Conservation (phyloP, 768 basidiomycete genomes). For the Cystobasidium ongulense region DNA sequence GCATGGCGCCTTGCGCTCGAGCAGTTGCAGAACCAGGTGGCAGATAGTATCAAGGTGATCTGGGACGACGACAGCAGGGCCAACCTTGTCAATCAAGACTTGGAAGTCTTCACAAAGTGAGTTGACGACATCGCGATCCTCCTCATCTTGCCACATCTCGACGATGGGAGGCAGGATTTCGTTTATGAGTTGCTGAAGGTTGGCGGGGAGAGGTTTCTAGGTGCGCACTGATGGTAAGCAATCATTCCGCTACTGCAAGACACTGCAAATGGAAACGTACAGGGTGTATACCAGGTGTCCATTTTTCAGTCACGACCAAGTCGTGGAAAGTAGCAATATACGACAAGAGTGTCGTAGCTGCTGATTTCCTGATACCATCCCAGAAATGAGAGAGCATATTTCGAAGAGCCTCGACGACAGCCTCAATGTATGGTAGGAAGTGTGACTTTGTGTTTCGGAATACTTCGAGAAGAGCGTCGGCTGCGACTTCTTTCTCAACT, state of each 20-base stretch:
- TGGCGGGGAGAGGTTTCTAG: slow-evolving; percentile 45
- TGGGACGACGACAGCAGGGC: slow-evolving; percentile 68
- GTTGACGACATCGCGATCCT: slow-evolving; percentile 87
- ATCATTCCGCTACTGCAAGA: slow-evolving; percentile 41
- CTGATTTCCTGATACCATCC: slow-evolving; percentile 92
- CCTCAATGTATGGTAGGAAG: slow-evolving; percentile 87
- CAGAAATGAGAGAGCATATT: slow-evolving; percentile 75
- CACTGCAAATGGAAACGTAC: slow-evolving; percentile 45
- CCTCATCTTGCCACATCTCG: slow-evolving; percentile 86
- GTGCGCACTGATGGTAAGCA: background rate
- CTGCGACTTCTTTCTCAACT: slow-evolving; percentile 98
- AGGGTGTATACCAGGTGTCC: slow-evolving; percentile 63
- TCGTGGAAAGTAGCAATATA: slow-evolving; percentile 87
- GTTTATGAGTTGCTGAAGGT: slow-evolving; percentile 69
- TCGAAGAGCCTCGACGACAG: slow-evolving; percentile 67
- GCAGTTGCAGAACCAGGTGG: slow-evolving; percentile 69
- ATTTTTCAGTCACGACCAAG: slow-evolving; percentile 69
- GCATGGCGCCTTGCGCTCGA: slow-evolving; percentile 90
- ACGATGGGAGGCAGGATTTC: slow-evolving; percentile 66
- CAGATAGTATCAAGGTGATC: slow-evolving; percentile 66
- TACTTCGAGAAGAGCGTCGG: slow-evolving; percentile 85
- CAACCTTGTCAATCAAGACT: slow-evolving; percentile 84
- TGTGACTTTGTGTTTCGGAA: slow-evolving; percentile 71
- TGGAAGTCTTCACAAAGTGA: slow-evolving; percentile 78
- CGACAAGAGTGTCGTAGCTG: slow-evolving; percentile 76